Evolutionary conservation across 2,329 filamentous ascomycete species (phyloP).

Genomic region (Fusarium nematophilum): DNA sequence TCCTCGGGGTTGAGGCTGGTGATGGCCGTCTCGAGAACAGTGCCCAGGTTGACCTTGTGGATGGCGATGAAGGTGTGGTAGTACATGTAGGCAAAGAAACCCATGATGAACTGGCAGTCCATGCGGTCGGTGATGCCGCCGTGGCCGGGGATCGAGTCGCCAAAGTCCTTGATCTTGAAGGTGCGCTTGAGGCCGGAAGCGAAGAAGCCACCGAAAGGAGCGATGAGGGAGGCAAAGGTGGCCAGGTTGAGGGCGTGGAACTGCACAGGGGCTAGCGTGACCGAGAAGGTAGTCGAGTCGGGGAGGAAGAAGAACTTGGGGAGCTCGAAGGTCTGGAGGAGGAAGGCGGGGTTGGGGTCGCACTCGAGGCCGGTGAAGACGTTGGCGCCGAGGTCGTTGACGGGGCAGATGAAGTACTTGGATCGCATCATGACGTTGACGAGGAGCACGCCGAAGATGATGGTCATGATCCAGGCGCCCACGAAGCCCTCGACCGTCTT

Average conservation of each 20-base stretch:
- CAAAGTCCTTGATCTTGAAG: slow-evolving; percentile 99
- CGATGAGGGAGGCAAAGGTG: slow-evolving; percentile 95
- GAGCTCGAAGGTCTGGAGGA: slow-evolving; percentile 78
- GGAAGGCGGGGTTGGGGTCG: slow-evolving; percentile 90
- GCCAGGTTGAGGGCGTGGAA: slow-evolving; percentile 91
- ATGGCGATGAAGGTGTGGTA: slow-evolving; percentile 97
- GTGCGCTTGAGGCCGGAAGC: slow-evolving; percentile 97
- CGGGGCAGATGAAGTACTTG: slow-evolving; percentile 98
- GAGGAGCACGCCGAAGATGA: slow-evolving; percentile 84
- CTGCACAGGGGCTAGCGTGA: slow-evolving; percentile 89
- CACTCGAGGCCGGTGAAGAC: slow-evolving; percentile 91
- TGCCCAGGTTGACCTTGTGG: slow-evolving; percentile 85
- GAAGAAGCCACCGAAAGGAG: slow-evolving; percentile 98
- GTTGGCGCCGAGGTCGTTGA: slow-evolving; percentile 95
- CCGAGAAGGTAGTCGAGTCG: slow-evolving; percentile 67
- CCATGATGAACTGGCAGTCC: slow-evolving; percentile 99
- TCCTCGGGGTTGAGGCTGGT: slow-evolving; percentile 88
- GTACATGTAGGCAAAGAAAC: slow-evolving; percentile 98
- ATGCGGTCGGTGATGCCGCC: slow-evolving; percentile 98
- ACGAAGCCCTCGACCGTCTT: slow-evolving; percentile 99
- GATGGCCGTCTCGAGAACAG: slow-evolving; percentile 90
- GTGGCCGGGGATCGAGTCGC: slow-evolving; percentile 96
- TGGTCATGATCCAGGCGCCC: slow-evolving; percentile 94
- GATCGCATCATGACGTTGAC: slow-evolving; percentile 88
- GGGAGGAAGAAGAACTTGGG: slow-evolving; percentile 78